Evolutionary conservation across 2,329 filamentous ascomycete species (phyloP), one percentile per base, ranked within the genome.

Genomic region (Lasiodiplodia theobromae): DNA sequence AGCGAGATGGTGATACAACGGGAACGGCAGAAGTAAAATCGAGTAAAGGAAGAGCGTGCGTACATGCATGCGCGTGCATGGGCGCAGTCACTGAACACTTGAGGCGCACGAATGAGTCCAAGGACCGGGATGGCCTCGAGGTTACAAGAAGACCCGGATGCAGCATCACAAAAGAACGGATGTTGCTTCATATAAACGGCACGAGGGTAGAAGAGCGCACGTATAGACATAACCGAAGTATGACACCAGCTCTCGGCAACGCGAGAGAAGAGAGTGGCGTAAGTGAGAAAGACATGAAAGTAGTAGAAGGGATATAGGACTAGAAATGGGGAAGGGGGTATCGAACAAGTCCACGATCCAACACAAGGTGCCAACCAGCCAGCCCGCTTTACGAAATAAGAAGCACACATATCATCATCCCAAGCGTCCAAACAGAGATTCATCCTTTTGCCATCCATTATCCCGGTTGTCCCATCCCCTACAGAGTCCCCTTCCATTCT

Each of bases 291-390:
- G 44, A 23, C n/a, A 18, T 21, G 14, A 23, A 34, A 16, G 8
- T 51, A 51, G 40, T 14, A 52, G 31, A 52, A 51, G 44, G 47
- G 40, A 64, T 52, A 49, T 18, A 51, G 44, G 44, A 34, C 28
- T 64, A 64, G 60, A 64, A 64, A 64, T 52, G 60, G 60, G 28
- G 60, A 64, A 64, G 60, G 60, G 54, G 60, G 60, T 64, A 64
- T 64, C 60, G 60, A 64, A 64, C 60, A 64, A 64, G 60, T 64
- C 60, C 60, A 38, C 60, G 44, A 47, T 64, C 60, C 44, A 64
- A 52, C 38, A 34, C 31, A 64, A 31, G 60, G 44, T 38, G 60
- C 60, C 60, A 64, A 64, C 60, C 60, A 64, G 31, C 60, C 60
- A 52, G 47, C 44, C 44, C 44, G 47, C n/a, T 52, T 12, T 37